Evolutionary conservation across 345 rosid species (phyloP), one percentile per base, ranked within the genome.

Genomic region (Ailanthus altissimus): DNA sequence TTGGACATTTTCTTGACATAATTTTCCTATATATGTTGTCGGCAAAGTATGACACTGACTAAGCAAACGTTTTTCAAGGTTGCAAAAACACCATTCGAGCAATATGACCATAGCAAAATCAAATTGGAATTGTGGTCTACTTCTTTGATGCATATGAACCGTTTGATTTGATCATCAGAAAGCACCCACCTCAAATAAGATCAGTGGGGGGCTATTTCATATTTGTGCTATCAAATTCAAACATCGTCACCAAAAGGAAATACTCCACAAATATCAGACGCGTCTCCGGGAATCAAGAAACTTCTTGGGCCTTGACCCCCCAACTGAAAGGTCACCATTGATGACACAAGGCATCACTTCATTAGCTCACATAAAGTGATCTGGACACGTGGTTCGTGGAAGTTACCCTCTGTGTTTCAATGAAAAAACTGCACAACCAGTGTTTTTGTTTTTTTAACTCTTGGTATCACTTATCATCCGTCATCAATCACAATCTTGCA

Each of bases 231-330:
- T 26, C 23, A 9, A 25, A 26, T n/a, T n/a, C n/a, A n/a, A n/a
- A 32, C 10, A 36, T 8, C 7, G 67, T 20, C 51, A 69, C 59
- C 21, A 4, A 50, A 26, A 18, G 28, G 10, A 3, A 38, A 12
- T n/a, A 26, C 57, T 21, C 4, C 57, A 28, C 65, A 60, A 61
- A 61, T 10, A 74, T 63, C 77, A 50, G 60, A 60, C 81, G 75
- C 78, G 67, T 79, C 67, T 21, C 60, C 43, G 42, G 68, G 53
- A 75, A 68, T 83, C 80, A 83, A 57, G 84, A 83, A 83, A 79
- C 83, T 81, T 83, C 83, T 38, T 28, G 73, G 26, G 38, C 59
- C 83, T 38, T 28, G 73, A 40, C 46, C 59, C 3, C 49, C 43
- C 32, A 45, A 47, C 67, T 45, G 67, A 45, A 26, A 60, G 26